A percentile compares a stretch with the other conserved stretches of the same genome.
Evolutionary conservation across 805 yeast genomes (phyloP).

Genomic region (Wickerhamiella spandovensis): DNA sequence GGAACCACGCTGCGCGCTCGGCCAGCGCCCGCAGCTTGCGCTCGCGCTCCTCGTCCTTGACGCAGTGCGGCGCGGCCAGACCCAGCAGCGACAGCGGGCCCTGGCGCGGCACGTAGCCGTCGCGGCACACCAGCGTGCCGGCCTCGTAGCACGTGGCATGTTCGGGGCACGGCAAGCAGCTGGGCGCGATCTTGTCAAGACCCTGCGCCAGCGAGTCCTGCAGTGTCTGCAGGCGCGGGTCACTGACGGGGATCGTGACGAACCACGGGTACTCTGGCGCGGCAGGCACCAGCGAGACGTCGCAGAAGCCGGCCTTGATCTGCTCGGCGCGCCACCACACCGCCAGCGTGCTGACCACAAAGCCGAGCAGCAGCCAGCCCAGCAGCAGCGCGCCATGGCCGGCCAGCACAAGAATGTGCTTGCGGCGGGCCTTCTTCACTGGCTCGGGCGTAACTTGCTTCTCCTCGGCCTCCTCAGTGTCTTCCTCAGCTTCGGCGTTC

Average conservation of each 20-base stretch:
- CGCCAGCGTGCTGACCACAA: constrained; percentile 3
- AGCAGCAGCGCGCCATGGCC: constrained; percentile 1
- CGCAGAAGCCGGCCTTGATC: constrained; percentile 1
- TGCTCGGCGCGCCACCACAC: background rate
- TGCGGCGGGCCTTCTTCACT: background rate
- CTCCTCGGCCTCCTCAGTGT: background rate
- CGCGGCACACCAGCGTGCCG: constrained; percentile 52
- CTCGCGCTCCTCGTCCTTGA: constrained; percentile 59
- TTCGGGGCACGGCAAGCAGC: constrained; percentile 66
- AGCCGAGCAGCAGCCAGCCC: background rate
- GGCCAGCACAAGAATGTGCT: background rate
- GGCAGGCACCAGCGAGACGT: background rate
- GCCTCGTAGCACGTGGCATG: constrained; percentile 61
- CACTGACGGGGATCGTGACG: background rate
- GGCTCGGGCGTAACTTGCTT: background rate
- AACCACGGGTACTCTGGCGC: background rate
- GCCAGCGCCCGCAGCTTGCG: constrained; percentile 54
- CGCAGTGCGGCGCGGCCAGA: constrained; percentile 46
- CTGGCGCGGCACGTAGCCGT: constrained; percentile 40
- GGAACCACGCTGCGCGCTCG: constrained; percentile 48
- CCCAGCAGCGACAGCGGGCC: constrained; percentile 47
- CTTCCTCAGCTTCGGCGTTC: background rate
- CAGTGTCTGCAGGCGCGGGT: background rate
- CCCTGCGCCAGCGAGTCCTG: constrained; percentile 11
- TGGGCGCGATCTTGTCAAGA: constrained; percentile 40